Conservation (phyloP, 2,329 filamentous ascomycete genomes). For the Fusarium miscanthi region DNA sequence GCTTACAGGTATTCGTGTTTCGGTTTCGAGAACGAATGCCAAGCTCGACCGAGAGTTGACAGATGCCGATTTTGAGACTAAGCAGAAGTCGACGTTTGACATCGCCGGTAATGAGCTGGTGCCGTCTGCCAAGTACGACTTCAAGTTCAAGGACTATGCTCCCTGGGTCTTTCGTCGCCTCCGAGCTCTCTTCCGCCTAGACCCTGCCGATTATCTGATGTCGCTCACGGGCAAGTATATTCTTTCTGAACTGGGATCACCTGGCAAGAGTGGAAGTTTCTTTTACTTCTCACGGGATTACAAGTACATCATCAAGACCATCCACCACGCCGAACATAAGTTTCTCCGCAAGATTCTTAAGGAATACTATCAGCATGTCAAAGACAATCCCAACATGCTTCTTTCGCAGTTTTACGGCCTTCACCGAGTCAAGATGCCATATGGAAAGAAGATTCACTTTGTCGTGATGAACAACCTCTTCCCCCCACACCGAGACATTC, state of each 20-base stretch:
- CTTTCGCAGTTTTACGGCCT: conserved; percentile 98
- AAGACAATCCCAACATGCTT: conserved; percentile 93
- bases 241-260: conserved; percentile 93
- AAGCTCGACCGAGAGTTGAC: conserved; percentile 93
- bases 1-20: conserved; percentile 98
- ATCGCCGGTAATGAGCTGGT: conserved; percentile 98
- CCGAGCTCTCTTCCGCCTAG: conserved; percentile 86
- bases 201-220: conserved; percentile 98
- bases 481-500: conserved; percentile 95
- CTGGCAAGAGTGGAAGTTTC: conserved; percentile 98
- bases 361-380: conserved; percentile 94
- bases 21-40: conserved; percentile 94
- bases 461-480: conserved; percentile 99
- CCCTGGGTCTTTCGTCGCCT: conserved; percentile 98
- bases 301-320: conserved; percentile 99
- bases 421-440: conserved; percentile 97
- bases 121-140: conserved; percentile 98
- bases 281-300: conserved; percentile 99
- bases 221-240: conserved; percentile 99
- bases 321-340: conserved; percentile 94
- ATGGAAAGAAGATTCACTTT: conserved; percentile 98
- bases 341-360: conserved; percentile 85
- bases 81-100: conserved; percentile 98
- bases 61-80: conserved; percentile 90
- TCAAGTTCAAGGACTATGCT: conserved; percentile 99